Percentiles rank a stretch among this genome's conserved stretches.
These are phyloP conservation scores for Basipetospora chlamydospora DNA, from an alignment of 2,329 filamentous ascomycete genomes.

Conservation along the genomic window DNA sequence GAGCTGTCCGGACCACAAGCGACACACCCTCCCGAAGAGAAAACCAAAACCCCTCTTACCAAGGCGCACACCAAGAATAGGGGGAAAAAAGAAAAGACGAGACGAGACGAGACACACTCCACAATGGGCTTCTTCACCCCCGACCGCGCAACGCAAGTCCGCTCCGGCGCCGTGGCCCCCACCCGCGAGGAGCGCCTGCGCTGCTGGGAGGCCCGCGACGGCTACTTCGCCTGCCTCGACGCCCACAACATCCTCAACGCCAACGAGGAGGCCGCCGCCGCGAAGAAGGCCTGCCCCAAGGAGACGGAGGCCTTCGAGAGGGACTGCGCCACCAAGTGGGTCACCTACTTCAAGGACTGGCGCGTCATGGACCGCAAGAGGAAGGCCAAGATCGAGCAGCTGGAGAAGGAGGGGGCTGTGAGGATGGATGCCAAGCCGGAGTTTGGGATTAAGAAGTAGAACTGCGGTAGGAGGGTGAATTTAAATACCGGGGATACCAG, in stretches of 20 bases:
- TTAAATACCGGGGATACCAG: background rate
- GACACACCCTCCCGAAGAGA: too few species aligned
- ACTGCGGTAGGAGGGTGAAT: background rate
- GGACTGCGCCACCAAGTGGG: slow-evolving; percentile 85
- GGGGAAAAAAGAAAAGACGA: too few species aligned
- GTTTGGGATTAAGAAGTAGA: slow-evolving; percentile 13
- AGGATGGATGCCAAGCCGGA: slow-evolving; percentile 32
- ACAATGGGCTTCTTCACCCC: slow-evolving; percentile 37
- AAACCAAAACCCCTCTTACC: too few species aligned
- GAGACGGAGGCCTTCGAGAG: slow-evolving; percentile 52
- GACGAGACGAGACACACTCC: too few species aligned
- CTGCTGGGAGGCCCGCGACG: slow-evolving; percentile 85
- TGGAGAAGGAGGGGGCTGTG: slow-evolving; percentile 58
- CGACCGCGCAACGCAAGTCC: slow-evolving; percentile 36
- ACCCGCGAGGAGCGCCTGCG: slow-evolving; percentile 64
- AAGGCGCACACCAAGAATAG: too few species aligned
- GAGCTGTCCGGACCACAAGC: too few species aligned
- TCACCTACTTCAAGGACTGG: slow-evolving; percentile 96
- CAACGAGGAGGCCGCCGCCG: slow-evolving; percentile 19
- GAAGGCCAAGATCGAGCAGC: slow-evolving; percentile 59
- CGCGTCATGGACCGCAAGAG: slow-evolving; percentile 85
- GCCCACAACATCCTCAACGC: slow-evolving; percentile 64
- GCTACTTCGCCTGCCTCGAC: slow-evolving; percentile 81
- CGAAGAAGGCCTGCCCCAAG: slow-evolving; percentile 22
- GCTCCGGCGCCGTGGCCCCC: slow-evolving; percentile 55